These are phyloP conservation scores for Stachybotrys echinatus DNA, from an alignment of 2,329 filamentous ascomycete genomes.

Conservation along the genomic window DNA sequence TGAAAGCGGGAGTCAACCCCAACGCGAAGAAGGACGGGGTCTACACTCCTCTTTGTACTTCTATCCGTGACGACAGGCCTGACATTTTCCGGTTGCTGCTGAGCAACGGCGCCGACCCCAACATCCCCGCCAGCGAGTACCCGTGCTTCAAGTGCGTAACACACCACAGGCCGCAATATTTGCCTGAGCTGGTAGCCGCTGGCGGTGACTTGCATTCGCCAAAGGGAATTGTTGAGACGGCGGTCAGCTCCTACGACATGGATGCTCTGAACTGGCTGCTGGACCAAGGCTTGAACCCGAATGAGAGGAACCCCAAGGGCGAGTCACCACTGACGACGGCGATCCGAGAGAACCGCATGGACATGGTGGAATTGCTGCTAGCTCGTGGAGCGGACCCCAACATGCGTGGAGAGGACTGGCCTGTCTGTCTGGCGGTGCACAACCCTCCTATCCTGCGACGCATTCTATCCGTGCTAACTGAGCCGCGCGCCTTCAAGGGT, in stretches of 20 bases:
- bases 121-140: slow-evolving; percentile 57
- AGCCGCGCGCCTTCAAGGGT: slow-evolving; percentile 59
- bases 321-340: slow-evolving; percentile 61
- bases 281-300: slow-evolving; percentile 53
- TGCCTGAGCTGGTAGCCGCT: slow-evolving; percentile 54
- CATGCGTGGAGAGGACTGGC: slow-evolving; percentile 64
- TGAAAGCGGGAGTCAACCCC: slow-evolving; percentile 54
- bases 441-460: slow-evolving; percentile 55
- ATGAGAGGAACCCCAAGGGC: slow-evolving; percentile 52
- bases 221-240: slow-evolving; percentile 61
- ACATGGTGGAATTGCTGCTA: slow-evolving; percentile 55
- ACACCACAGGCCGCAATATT: slow-evolving; percentile 55
- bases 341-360: slow-evolving; percentile 53
- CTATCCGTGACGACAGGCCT: slow-evolving; percentile 60
- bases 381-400: slow-evolving; percentile 55
- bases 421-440: slow-evolving; percentile 62
- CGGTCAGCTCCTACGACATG: slow-evolving; percentile 56
- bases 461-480: slow-evolving; percentile 50
- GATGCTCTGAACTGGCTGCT: slow-evolving; percentile 57
- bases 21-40: slow-evolving; percentile 60
- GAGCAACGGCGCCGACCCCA: slow-evolving; percentile 54
- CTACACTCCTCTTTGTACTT: slow-evolving; percentile 63
- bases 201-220: slow-evolving; percentile 55
- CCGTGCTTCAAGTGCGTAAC: slow-evolving; percentile 65
- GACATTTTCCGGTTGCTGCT: slow-evolving; percentile 59